Conservation (phyloP, 441 rosid species). For the Hura crepitans region DNA sequence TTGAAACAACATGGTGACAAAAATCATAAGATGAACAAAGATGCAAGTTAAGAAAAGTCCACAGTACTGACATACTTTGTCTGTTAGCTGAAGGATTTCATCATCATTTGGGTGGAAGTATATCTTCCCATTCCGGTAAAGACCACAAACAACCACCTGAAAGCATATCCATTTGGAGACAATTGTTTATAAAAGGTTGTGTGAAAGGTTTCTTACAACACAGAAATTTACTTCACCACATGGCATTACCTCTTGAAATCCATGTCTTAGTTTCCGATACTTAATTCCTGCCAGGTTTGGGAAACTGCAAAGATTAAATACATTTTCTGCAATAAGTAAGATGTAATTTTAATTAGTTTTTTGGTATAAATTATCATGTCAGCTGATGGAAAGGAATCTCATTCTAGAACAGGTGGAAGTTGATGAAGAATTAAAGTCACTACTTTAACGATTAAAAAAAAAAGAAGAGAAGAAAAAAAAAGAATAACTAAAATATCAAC, state of each 20-base stretch:
- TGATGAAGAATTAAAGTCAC: neutral
- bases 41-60: conserved; percentile 21
- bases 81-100: conserved; percentile 63
- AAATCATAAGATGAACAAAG: neutral
- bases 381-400: neutral
- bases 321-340: conserved; percentile 77
- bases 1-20: neutral
- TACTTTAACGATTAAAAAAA: neutral
- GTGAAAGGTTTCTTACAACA: conserved; percentile 10
- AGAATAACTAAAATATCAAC: neutral
- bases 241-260: conserved; percentile 65
- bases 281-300: conserved; percentile 60
- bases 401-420: neutral
- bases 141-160: conserved; percentile 94
- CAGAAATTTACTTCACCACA: conserved; percentile 15
- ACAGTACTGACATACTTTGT: conserved; percentile 51
- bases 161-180: conserved; percentile 25
- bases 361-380: neutral
- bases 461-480: neutral
- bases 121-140: conserved; percentile 65
- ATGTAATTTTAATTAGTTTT: conserved; percentile 31
- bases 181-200: conserved; percentile 16
- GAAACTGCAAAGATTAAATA: conserved; percentile 77
- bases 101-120: conserved; percentile 84
- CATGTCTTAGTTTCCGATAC: conserved; percentile 64